Base-by-base conservation (phyloP, 2,329 filamentous ascomycete species). In the Blastomyces percursus region DNA sequence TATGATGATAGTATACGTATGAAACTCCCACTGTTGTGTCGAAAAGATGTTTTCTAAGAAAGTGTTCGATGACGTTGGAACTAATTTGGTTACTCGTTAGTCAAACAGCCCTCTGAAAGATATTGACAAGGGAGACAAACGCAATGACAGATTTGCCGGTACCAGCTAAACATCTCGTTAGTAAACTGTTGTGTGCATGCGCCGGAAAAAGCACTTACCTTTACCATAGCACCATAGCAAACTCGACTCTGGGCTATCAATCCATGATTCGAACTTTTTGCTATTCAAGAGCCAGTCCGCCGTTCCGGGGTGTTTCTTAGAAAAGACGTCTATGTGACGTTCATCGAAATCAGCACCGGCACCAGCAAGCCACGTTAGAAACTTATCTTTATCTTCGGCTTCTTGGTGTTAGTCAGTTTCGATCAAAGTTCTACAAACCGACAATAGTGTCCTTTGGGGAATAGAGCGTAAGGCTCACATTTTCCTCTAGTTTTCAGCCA, bases 171-270 rank as follows among this genome's bases (percentile, higher is more conserved):
- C 35, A 61, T 46, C n/a, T 54, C 24, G 16, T 30, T 3, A 51
- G 21, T 30, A 8, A 16, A 6, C 16, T 51, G 48, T 21, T 3
- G n/a, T 44, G 40, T 44, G 16, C 40, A 44, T n/a, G 16, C 19
- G 3, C 16, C 8, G 11, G 6, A 46, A 12, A 44, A 35, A 38
- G 19, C 35, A 60, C 59, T 42, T 44, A 46, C 59, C 4, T 24
- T 61, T 61, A 11, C 46, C 59, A 54, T 61, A 40, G 16, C 48
- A 44, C 59, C 59, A 61, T 19, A 61, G 51, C 30, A 61, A n/a
- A 38, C 48, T 54, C 32, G 48, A 40, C 21, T 55, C 19, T 19
- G 27, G 48, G 14, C 27, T 30, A 8, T 42, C 27, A n/a, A 61
- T 9, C 50, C 59, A 61, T 32, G 50, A 38, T 54, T 61, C 27